Conservation (phyloP, 164 flowering plant species). For the Magnolia sinica region DNA sequence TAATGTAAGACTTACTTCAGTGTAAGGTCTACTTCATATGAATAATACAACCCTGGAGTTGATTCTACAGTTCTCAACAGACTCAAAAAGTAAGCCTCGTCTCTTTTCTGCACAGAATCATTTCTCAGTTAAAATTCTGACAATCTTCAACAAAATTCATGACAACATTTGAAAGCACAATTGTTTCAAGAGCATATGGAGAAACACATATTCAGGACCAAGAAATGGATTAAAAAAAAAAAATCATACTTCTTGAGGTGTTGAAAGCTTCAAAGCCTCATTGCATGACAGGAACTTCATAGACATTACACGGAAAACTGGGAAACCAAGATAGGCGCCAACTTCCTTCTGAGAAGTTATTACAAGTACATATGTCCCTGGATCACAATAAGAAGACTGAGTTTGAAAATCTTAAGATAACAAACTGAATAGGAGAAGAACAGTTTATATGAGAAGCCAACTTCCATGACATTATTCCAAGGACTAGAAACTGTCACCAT, state of each 20-base stretch:
- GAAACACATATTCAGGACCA: slow-evolving; percentile 6
- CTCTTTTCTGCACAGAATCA: slow-evolving; percentile 62
- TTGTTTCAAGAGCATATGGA: not conserved
- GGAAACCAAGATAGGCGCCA: slow-evolving; percentile 73
- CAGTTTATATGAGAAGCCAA: not conserved
- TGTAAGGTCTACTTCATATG: slow-evolving; percentile 87
- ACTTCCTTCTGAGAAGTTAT: slow-evolving; percentile 81
- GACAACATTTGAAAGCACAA: not conserved
- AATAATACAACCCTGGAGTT: slow-evolving; percentile 90
- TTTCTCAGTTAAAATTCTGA: not conserved
- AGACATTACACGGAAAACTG: slow-evolving; percentile 65
- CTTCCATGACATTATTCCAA: not conserved
- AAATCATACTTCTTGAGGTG: slow-evolving; percentile 66
- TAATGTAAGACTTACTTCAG: slow-evolving; percentile 38
- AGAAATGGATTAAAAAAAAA: not conserved
- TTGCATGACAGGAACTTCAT: slow-evolving; percentile 84
- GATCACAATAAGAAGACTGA: slow-evolving; percentile 8
- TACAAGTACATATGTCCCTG: slow-evolving; percentile 75
- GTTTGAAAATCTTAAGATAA: not conserved
- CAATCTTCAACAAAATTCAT: not conserved
- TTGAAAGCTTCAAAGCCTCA: slow-evolving; percentile 50
- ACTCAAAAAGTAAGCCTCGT: slow-evolving; percentile 85
- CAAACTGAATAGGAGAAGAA: not conserved
- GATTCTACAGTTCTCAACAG: slow-evolving; percentile 77
- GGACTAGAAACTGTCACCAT: not conserved